phyloP scores from a whole-genome alignment of 257 asterid genomes.

The Forsythia viridissima region DNA sequence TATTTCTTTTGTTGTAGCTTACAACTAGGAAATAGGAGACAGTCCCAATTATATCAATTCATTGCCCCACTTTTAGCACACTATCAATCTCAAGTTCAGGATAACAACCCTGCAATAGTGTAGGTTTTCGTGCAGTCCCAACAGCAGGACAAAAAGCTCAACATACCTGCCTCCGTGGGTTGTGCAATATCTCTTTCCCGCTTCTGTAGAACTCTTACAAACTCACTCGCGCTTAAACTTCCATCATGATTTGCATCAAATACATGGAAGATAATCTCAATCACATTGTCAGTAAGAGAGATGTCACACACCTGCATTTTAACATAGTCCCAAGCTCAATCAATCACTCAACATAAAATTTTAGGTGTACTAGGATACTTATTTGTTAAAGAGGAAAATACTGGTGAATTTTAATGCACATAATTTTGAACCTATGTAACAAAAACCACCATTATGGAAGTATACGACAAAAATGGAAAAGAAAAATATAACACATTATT shows the following conservation, averaged over 20 bases:
- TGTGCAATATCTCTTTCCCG: conserved; percentile 71
- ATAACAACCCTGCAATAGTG: conserved; percentile 38
- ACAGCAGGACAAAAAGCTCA: conserved; percentile 64
- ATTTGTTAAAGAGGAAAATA: neutral
- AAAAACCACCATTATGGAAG: neutral
- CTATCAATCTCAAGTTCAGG: conserved; percentile 9
- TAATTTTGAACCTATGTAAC: neutral
- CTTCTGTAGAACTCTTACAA: conserved; percentile 70
- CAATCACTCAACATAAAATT: conserved; percentile 21
- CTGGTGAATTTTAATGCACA: neutral
- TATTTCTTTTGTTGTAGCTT: no score
- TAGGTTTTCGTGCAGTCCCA: conserved; percentile 47
- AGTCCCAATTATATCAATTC: no score
- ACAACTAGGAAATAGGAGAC: no score
- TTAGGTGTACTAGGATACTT: neutral
- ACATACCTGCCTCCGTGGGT: conserved; percentile 77
- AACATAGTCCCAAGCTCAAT: conserved; percentile 6
- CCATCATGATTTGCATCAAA: conserved; percentile 76
- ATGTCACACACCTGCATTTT: conserved; percentile 68
- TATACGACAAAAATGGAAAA: neutral
- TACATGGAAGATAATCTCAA: conserved; percentile 68
- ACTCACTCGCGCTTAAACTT: conserved; percentile 66
- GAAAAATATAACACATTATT: neutral
- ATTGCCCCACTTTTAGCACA: no score
- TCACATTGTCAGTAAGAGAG: conserved; percentile 59